These are phyloP conservation scores for Maudiozyma pseudohumilis DNA, from an alignment of 805 yeast species.

Conservation along the genomic window DNA sequence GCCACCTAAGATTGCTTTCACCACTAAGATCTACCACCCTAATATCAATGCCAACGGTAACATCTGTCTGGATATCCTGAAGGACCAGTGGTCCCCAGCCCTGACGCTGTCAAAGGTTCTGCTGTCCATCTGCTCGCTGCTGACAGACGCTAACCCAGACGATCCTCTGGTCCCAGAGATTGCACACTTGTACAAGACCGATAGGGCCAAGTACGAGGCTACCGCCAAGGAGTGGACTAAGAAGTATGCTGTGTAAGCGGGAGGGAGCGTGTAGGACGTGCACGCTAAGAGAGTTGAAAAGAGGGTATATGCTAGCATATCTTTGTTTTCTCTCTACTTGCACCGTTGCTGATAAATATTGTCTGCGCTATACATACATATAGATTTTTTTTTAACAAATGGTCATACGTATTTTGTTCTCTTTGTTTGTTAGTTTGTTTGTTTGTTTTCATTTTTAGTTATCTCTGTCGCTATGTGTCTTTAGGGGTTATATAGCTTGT, in stretches of 20 bases:
- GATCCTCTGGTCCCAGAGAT: slow-evolving; percentile 98
- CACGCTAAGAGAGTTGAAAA: not conserved
- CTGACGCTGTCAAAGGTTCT: slow-evolving; percentile 91
- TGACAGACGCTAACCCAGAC: slow-evolving; percentile 97
- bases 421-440: too few species aligned
- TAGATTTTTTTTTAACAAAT: too few species aligned
- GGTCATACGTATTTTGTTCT: too few species aligned
- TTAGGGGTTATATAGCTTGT: too few species aligned
- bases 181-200: slow-evolving; percentile 92
- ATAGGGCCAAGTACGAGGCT: slow-evolving; percentile 87
- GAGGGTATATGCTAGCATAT: not conserved
- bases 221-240: slow-evolving; percentile 98
- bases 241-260: slow-evolving; percentile 82
- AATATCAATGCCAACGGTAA: slow-evolving; percentile 93
- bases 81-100: slow-evolving; percentile 99
- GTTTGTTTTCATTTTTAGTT: too few species aligned
- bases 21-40: slow-evolving; percentile 95
- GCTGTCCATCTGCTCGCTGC: slow-evolving; percentile 85
- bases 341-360: too few species aligned
- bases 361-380: too few species aligned
- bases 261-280: too few species aligned
- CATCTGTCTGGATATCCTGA: slow-evolving; percentile 91
- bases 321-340: too few species aligned
- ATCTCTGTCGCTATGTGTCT: too few species aligned
- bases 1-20: slow-evolving; percentile 90